phyloP scores from a whole-genome alignment of 352 stramenopile species.

The Phytophthora palmivora region DNA sequence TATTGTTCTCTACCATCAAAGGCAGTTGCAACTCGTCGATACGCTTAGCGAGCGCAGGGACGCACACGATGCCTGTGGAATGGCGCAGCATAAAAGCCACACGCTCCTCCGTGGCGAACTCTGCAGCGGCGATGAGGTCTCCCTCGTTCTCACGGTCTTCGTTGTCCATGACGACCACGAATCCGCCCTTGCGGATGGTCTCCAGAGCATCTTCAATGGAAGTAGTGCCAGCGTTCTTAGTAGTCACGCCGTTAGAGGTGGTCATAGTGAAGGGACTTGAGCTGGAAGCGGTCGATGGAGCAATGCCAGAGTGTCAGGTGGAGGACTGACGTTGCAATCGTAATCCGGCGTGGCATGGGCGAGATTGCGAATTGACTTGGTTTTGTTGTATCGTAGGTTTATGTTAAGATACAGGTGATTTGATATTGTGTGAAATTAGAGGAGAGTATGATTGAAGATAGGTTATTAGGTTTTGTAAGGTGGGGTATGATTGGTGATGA shows the following conservation, averaged over 20 bases:
- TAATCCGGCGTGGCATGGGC: constrained; percentile 35
- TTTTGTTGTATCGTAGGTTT: neutral
- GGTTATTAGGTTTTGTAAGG: neutral
- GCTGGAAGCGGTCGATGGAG: constrained; percentile 18
- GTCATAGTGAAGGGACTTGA: constrained; percentile 17
- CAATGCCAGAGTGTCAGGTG: constrained; percentile 29
- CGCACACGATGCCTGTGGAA: constrained; percentile 97
- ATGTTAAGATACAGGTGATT: neutral
- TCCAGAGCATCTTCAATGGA: constrained; percentile 77
- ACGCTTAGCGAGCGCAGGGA: constrained; percentile 89
- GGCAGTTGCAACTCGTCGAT: constrained; percentile 92
- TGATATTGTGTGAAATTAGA: neutral
- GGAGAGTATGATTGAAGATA: neutral
- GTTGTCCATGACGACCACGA: constrained; percentile 95
- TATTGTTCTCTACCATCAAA: constrained; percentile 97
- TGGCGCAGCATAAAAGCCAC: constrained; percentile 98
- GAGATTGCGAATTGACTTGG: constrained; percentile 7
- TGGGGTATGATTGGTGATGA: constrained; percentile 3
- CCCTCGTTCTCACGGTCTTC: constrained; percentile 99
- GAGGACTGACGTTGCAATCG: constrained; percentile 16
- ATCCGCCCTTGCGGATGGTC: constrained; percentile 66
- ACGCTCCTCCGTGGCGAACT: constrained; percentile 91
- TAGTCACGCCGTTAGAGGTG: constrained; percentile 13
- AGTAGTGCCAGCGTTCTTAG: constrained; percentile 46
- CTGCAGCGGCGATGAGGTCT: constrained; percentile 97